Evolutionary conservation across 208 protist species (phyloP), one percentile per base, ranked within the genome.

Genomic region (Trypanosomatidae sp.): DNA sequence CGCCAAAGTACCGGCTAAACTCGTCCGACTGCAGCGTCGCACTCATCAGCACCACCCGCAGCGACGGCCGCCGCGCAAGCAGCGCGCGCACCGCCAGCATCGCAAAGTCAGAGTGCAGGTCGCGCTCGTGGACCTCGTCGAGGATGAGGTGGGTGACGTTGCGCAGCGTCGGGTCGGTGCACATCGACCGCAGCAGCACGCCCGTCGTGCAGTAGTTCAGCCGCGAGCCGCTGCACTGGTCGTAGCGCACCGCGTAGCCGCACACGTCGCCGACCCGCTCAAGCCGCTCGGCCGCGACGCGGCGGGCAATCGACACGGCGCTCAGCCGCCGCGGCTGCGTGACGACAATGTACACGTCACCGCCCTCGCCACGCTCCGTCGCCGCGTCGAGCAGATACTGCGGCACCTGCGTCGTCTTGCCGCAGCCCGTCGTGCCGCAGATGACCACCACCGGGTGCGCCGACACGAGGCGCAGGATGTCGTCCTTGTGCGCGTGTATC

Each of bases 81-180:
- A 96, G 43, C 13, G 86, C 72, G 62, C 97, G 92, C 33, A 99
- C 58, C n/a, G 99, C 59, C n/a, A 96, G 91, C 44, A 99, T 94
- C 0, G 99, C 62, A 39, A 99, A 97, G 65, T 99, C 98, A 0
- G 97, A 99, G 64, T 97, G 71, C 28, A 99, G 91, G 35, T 98
- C 98, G 13, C 98, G 71, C 67, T 99, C 98, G 67, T 99, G 98
- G 4, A 99, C 98, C 71, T 99, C 98, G 78, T 99, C 98, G 21
- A 99, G 87, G 50, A 99, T 97, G 49, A 99, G 68, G 40, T 97
- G 74, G 30, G 75, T 85, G 66, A 99, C 97, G 42, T 95, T 85
- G 11, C 47, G 43, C 25, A 99, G 56, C 10, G 58, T 24, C 7
- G 88, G 61, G 38, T 96, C 79, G 8, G 59, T 41, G 23, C 97